Conservation (phyloP, 805 yeast species). For the Hanseniaspora lindneri region DNA sequence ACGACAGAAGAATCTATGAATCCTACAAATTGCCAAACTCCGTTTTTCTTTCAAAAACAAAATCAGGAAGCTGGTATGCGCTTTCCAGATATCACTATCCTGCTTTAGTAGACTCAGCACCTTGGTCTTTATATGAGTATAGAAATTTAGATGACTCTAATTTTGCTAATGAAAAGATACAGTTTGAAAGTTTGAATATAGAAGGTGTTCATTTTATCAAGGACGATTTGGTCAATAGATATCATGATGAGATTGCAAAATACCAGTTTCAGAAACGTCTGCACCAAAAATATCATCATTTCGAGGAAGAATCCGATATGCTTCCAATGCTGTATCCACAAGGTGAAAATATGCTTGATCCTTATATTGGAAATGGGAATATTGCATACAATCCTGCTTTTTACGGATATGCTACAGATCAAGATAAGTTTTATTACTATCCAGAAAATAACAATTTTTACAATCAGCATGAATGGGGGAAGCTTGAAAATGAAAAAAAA, state of each 20-base stretch:
- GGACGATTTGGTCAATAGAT: slow-evolving; percentile 4
- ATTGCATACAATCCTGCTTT: not conserved
- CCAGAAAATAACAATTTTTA: not conserved
- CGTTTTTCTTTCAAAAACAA: slow-evolving; percentile 56
- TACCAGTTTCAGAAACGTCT: slow-evolving; percentile 8
- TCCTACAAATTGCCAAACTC: slow-evolving; percentile 21
- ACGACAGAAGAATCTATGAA: slow-evolving; percentile 17
- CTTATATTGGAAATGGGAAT: not conserved
- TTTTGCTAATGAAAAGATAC: not conserved
- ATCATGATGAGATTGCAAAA: not conserved
- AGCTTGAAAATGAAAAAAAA: slow-evolving; percentile 22
- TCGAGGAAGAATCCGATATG: not conserved
- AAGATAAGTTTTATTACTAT: not conserved
- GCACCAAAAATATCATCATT: slow-evolving; percentile 1
- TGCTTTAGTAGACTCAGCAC: slow-evolving; percentile 68
- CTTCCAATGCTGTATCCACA: slow-evolving; percentile 2
- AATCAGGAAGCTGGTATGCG: slow-evolving; percentile 69
- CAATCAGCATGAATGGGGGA: slow-evolving; percentile 23
- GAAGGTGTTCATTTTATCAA: slow-evolving; percentile 13
- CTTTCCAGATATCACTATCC: slow-evolving; percentile 70
- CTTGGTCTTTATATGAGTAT: slow-evolving; percentile 46
- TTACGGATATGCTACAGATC: not conserved
- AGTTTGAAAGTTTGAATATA: not conserved
- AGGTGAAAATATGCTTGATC: not conserved
- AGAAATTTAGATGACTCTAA: slow-evolving; percentile 16